Evolutionary conservation across 768 basidiomycete species (phyloP).

Genomic region (Cubamyces lactineus): DNA sequence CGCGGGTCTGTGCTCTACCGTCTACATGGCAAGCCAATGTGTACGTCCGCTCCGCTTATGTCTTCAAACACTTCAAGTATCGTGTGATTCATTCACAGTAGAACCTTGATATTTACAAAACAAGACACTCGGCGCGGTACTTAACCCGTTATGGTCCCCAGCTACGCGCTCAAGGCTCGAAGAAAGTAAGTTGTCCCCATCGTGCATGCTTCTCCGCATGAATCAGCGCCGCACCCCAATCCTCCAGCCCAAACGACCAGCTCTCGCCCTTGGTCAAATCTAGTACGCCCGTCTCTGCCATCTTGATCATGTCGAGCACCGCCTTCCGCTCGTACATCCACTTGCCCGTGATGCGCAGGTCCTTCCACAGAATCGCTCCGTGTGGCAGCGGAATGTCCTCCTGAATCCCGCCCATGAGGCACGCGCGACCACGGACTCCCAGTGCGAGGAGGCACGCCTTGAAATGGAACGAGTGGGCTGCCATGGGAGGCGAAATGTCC

Average conservation of each 20-base stretch:
- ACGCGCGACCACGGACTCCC: not conserved
- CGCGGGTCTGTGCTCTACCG: no score
- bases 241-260: conserved; percentile 2
- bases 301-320: not conserved
- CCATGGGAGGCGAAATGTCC: not conserved
- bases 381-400: not conserved
- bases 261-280: not conserved
- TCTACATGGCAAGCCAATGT: no score
- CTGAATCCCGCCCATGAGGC: not conserved
- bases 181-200: not conserved
- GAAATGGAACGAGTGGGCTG: not conserved
- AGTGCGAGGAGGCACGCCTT: conserved; percentile 2
- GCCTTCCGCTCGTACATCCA: conserved; percentile 4
- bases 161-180: not conserved
- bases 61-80: no score
- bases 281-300: not conserved
- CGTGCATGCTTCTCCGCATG: not conserved
- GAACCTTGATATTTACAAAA: no score
- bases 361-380: not conserved
- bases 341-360: not conserved
- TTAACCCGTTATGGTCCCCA: no score
- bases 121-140: no score
- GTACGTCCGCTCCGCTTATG: no score
- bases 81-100: no score
- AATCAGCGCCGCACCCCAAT: not conserved